These are phyloP conservation scores for Zea mays DNA, from an alignment of 176 grass and related monocot species.

Conservation along the genomic window Zm-B73-REFERENCE-NAM-5.0 NC_050105.1:133164501-133165000, in stretches of 20 bases:
- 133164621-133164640: neutral
- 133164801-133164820: constrained; percentile 18
- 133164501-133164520: neutral
- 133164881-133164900: too few species aligned
- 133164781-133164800: constrained; percentile 33
- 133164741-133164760: constrained; percentile 18
- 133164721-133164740: constrained; percentile 24
- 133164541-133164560: neutral
- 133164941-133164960: constrained; percentile 9
- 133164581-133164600: neutral
- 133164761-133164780: constrained; percentile 6
- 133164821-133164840: neutral
- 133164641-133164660: constrained; percentile 9
- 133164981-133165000: neutral
- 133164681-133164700: constrained; percentile 18
- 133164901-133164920: too few species aligned
- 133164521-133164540: neutral
- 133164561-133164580: neutral
- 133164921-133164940: constrained; percentile 18
- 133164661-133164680: constrained; percentile 36
- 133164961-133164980: neutral
- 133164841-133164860: too few species aligned
- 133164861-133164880: too few species aligned
- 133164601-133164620: neutral
- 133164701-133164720: neutral